A percentile compares a stretch with the other conserved stretches of the same genome.
Conservation (phyloP, 352 stramenopile genomes). For the Phytophthora pistaciae region DNA sequence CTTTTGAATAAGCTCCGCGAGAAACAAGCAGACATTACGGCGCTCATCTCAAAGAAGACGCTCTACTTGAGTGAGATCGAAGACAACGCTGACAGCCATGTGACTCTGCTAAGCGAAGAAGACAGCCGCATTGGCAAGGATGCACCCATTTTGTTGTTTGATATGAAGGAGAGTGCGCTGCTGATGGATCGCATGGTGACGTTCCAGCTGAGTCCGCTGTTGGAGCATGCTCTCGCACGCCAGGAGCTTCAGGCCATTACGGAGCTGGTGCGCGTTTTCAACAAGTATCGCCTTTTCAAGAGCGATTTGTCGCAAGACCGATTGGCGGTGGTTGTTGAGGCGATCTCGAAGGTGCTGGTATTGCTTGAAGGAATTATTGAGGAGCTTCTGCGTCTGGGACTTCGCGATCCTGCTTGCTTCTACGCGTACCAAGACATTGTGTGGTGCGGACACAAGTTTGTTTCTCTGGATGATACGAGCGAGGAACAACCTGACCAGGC, state of each 20-base stretch:
- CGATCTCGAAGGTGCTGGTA: constrained; percentile 48
- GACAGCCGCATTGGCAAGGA: constrained; percentile 76
- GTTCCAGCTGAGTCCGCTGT: constrained; percentile 82
- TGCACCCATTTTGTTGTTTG: constrained; percentile 83
- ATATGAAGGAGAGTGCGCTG: constrained; percentile 76
- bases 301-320: constrained; percentile 19
- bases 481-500: constrained; percentile 12
- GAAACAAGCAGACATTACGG: constrained; percentile 58
- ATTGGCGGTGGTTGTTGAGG: constrained; percentile 30
- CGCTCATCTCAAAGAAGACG: constrained; percentile 73
- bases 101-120: constrained; percentile 64
- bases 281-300: constrained; percentile 48
- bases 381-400: constrained; percentile 54
- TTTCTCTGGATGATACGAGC: constrained; percentile 11
- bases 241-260: constrained; percentile 73
- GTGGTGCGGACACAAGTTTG: constrained; percentile 83
- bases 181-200: constrained; percentile 77
- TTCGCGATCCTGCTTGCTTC: constrained; percentile 72
- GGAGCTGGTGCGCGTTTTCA: constrained; percentile 65
- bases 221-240: constrained; percentile 72
- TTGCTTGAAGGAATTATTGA: constrained; percentile 68
- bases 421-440: constrained; percentile 87
- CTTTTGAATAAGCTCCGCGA: constrained; percentile 71
- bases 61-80: constrained; percentile 81
- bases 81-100: constrained; percentile 55